Evolutionary conservation across 2,329 filamentous ascomycete species (phyloP), one percentile per base, ranked within the genome.

Genomic region (Cryphonectria parasitica): DNA sequence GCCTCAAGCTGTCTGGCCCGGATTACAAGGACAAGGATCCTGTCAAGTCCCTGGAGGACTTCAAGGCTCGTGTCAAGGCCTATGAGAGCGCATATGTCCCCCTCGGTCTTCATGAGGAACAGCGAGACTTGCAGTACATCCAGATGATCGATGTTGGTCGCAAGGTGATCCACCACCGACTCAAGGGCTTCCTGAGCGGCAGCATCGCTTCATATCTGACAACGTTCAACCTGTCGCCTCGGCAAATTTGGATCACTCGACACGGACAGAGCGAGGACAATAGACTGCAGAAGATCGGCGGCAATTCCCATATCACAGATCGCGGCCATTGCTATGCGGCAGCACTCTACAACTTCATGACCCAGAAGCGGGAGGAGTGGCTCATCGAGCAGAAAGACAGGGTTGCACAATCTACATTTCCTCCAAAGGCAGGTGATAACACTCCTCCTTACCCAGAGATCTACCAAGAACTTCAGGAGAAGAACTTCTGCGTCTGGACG

Each of bases 401-500:
- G 82, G 87, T 91, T 72, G 88, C 90, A 49, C 88, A 91, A 73
- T 91, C 91, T 0, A 91, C 92, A 70, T 97, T 97, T 80, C 95
- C 96, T n/a, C 95, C 96, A 0, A 88, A 91, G 58, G 91, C 95
- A 0, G 96, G 96, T 69, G 95, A 98, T 80, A 92, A 92, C 74
- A 98, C 96, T 0, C 96, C 96, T 5, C 96, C 96, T 0, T 98
- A 99, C 77, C 96, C 96, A 0, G 93, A 97, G 78, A 91, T 91
- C 75, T 87, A 89, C 73, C 86, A 86, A 65, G 90, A 91, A 64
- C 83, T 90, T 41, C 88, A 92, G 41, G 88, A 92, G 77, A 97
- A 97, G 83, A 94, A 94, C 78, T 98, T 98, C 79, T 99, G 96
- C 80, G 93, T 99, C 22, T 99, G 96, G 96, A 98, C 95, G 0